Percentiles rank a stretch among this genome's conserved stretches.
Conservation (phyloP, 176 grass and related monocot species). For the Metroxylon sagu region DNA sequence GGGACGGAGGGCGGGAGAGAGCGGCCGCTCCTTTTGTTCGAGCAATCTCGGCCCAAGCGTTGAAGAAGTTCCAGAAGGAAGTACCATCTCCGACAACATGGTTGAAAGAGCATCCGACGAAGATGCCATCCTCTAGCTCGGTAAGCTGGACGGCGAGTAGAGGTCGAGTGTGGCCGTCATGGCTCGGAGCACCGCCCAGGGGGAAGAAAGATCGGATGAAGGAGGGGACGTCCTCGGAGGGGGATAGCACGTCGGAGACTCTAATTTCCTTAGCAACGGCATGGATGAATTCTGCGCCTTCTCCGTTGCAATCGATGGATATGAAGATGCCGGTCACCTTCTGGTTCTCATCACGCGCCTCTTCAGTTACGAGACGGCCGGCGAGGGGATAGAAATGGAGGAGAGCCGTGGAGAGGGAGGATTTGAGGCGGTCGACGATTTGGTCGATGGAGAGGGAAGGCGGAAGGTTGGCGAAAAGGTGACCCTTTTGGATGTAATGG, state of each 20-base stretch:
- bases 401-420: slow-evolving; percentile 33
- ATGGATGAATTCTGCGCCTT: slow-evolving; percentile 48
- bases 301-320: slow-evolving; percentile 35
- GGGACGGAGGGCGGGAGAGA: slow-evolving; percentile 8
- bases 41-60: slow-evolving; percentile 40
- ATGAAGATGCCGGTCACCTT: slow-evolving; percentile 12
- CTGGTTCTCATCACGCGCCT: slow-evolving; percentile 5
- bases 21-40: slow-evolving; percentile 11
- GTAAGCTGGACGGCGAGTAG: slow-evolving; percentile 48
- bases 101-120: slow-evolving; percentile 44
- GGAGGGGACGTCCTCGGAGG: slow-evolving; percentile 26
- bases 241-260: slow-evolving; percentile 23
- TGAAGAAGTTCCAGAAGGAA: slow-evolving; percentile 54
- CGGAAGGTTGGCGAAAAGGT: background rate
- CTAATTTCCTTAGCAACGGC: slow-evolving; percentile 24
- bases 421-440: slow-evolving; percentile 28
- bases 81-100: slow-evolving; percentile 67
- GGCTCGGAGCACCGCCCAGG: slow-evolving; percentile 26
- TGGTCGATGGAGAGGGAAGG: background rate
- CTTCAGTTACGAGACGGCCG: slow-evolving; percentile 29
- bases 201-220: slow-evolving; percentile 31
- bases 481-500: too few species aligned
- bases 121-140: slow-evolving; percentile 54
- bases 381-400: slow-evolving; percentile 50
- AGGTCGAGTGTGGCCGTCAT: slow-evolving; percentile 35